Percentiles rank a stretch among this genome's conserved stretches.
These are phyloP conservation scores for Ampelomyces quisqualis DNA, from an alignment of 2,329 filamentous ascomycete species.

Conservation along the genomic window DNA sequence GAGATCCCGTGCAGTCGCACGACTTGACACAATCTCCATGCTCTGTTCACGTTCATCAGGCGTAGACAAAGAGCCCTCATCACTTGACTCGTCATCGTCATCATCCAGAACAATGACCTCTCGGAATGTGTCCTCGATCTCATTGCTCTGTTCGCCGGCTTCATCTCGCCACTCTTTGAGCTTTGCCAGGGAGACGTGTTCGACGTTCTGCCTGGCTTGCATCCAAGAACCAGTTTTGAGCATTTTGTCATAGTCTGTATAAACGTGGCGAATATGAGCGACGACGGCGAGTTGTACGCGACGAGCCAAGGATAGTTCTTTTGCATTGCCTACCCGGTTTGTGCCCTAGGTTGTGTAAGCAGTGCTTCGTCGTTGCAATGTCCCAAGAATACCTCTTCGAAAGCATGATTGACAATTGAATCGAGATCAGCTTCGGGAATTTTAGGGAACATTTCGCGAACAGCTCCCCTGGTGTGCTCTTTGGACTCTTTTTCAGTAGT, in stretches of 20 bases:
- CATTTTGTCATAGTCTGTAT: conserved; percentile 63
- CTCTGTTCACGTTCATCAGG: conserved; percentile 32
- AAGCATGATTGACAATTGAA: conserved; percentile 61
- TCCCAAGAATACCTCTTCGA: conserved; percentile 53
- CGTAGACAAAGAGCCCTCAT: conserved; percentile 36
- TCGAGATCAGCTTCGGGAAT: conserved; percentile 60
- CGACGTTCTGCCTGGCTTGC: conserved; percentile 57
- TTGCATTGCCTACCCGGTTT: conserved; percentile 59
- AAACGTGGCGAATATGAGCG: conserved; percentile 62
- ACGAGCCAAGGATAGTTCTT: conserved; percentile 55
- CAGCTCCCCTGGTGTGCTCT: conserved; percentile 59
- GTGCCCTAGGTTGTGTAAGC: conserved; percentile 48
- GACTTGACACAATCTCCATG: conserved; percentile 37
- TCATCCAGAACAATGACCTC: conserved; percentile 66
- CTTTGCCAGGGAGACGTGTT: conserved; percentile 57
- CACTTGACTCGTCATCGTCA: conserved; percentile 52
- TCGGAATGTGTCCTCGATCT: conserved; percentile 62
- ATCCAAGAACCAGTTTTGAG: conserved; percentile 55
- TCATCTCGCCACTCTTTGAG: conserved; percentile 65
- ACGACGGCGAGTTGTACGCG: conserved; percentile 63
- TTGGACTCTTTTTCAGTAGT: conserved; percentile 49
- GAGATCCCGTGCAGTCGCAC: conserved; percentile 36
- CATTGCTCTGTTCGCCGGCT: conserved; percentile 51
- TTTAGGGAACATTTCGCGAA: conserved; percentile 63
- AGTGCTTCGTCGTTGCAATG: not conserved